phyloP scores from a whole-genome alignment of 345 rosid genomes.

The Eucalyptus cladocalyx region DNA sequence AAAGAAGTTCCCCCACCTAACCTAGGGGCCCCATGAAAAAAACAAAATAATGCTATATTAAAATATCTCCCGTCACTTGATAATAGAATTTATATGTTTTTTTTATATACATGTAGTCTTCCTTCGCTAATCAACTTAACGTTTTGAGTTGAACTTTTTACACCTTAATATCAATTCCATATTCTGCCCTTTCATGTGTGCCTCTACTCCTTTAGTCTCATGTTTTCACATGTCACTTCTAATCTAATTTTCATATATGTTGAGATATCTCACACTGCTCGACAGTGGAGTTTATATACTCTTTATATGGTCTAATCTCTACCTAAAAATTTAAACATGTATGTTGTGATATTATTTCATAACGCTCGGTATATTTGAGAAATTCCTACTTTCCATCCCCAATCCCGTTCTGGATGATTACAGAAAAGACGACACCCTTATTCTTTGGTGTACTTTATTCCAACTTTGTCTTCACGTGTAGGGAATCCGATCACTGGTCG shows the following conservation, averaged over 20 bases:
- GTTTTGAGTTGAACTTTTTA: background rate
- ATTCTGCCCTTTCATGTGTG: background rate
- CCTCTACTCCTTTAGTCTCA: background rate
- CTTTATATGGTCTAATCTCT: background rate
- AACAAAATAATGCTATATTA: background rate
- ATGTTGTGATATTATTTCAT: background rate
- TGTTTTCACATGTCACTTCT: background rate
- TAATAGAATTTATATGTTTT: background rate
- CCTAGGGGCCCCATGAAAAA: background rate
- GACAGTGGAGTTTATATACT: background rate
- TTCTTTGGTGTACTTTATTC: background rate
- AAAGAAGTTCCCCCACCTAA: background rate
- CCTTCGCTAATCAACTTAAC: background rate
- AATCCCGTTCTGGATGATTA: background rate
- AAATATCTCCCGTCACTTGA: background rate
- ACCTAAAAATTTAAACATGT: background rate
- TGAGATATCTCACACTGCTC: background rate
- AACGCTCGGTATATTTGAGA: background rate
- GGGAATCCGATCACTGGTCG: background rate
- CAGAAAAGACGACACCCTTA: background rate
- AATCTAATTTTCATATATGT: background rate
- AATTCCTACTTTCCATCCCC: background rate
- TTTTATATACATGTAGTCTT: rapidly evolving
- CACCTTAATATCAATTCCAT: background rate
- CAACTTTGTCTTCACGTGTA: background rate